phyloP scores from a whole-genome alignment of 2,329 filamentous ascomycete genomes.

The Xylaria hypoxylon region DNA sequence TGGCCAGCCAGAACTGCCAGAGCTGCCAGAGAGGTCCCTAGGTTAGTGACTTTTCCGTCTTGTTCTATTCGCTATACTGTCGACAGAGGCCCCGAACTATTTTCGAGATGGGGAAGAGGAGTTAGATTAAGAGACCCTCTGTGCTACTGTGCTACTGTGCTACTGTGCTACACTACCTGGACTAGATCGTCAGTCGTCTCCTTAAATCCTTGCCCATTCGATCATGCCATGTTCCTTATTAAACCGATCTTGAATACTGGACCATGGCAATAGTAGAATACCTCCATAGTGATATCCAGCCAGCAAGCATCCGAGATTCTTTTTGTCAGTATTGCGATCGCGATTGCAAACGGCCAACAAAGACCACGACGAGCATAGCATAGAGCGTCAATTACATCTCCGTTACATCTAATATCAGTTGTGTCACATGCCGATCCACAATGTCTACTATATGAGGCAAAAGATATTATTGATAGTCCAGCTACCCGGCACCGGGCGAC shows the following conservation, averaged over 20 bases:
- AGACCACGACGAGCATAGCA: not conserved
- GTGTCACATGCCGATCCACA: not conserved
- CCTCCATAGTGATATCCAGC: not conserved
- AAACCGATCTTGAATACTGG: not conserved
- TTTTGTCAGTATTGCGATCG: too few species aligned
- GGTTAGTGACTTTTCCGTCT: conserved; percentile 13
- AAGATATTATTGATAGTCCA: not conserved
- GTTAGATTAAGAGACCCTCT: not conserved
- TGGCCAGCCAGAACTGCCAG: conserved; percentile 25
- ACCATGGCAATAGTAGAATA: not conserved
- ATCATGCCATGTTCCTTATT: not conserved
- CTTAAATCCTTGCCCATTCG: not conserved
- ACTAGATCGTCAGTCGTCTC: not conserved
- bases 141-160: too few species aligned
- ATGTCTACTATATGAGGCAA: not conserved
- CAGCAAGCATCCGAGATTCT: not conserved
- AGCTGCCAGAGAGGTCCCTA: not conserved
- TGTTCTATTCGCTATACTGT: conserved; percentile 3
- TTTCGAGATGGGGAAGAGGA: conserved; percentile 6
- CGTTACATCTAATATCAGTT: not conserved
- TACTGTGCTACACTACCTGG: not conserved
- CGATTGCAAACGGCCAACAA: not conserved
- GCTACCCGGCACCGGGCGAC: conserved; percentile 34
- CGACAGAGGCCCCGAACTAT: not conserved
- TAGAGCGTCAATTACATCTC: not conserved